Conservation (phyloP, 495 filamentous ascomycete genomes). For the Chlorociboria aeruginascens region DNA sequence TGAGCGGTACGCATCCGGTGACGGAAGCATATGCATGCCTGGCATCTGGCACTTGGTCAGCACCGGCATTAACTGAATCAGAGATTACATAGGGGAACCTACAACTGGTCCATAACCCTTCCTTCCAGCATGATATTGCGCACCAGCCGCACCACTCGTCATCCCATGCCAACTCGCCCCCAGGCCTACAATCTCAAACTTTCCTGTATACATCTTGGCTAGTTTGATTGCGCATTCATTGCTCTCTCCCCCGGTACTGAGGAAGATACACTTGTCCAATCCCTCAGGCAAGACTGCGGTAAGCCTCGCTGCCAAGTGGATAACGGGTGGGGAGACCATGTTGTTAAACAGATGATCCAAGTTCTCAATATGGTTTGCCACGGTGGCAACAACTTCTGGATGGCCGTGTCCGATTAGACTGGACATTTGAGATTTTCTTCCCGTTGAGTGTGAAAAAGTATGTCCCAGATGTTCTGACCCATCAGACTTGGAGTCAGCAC, state of each 20-base stretch:
- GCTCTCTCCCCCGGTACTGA: conserved; percentile 55
- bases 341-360: conserved; percentile 35
- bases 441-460: conserved; percentile 37
- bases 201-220: conserved; percentile 44
- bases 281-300: conserved; percentile 28
- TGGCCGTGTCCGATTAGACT: conserved; percentile 36
- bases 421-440: conserved; percentile 41
- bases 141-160: conserved; percentile 29
- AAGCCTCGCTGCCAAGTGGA: conserved; percentile 28
- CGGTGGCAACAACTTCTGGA: conserved; percentile 26
- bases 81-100: conserved; percentile 37
- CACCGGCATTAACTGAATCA: conserved; percentile 54
- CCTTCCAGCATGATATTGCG: conserved; percentile 36
- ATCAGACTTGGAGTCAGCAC: no score
- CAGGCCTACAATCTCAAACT: conserved; percentile 44
- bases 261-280: conserved; percentile 32
- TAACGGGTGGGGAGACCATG: conserved; percentile 29
- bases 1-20: conserved; percentile 41
- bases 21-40: conserved; percentile 47
- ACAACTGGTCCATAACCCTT: conserved; percentile 35
- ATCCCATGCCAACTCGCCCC: conserved; percentile 42
- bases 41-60: conserved; percentile 28
- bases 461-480: conserved; percentile 1
- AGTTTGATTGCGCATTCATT: conserved; percentile 54
- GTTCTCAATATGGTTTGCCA: conserved; percentile 24